Conservation (phyloP, 352 stramenopile genomes). For the Chrysophaeum taylorii region DNA sequence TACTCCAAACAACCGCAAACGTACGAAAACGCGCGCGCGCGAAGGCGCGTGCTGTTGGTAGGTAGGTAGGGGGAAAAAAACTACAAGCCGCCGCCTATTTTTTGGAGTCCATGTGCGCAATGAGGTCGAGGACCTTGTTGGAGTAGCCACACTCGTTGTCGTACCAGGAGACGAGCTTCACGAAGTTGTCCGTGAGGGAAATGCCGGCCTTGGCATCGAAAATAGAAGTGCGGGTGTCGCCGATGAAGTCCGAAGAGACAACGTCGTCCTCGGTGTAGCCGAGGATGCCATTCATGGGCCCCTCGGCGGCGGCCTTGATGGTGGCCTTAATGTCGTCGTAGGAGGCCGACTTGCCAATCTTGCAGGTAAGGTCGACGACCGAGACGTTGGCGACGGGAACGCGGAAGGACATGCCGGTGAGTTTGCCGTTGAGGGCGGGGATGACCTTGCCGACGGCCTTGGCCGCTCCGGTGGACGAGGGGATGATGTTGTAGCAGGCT, state of each 20-base stretch:
- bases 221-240: slow-evolving; percentile 68
- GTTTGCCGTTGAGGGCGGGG: slow-evolving; percentile 77
- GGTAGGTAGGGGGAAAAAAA: too few relatives aligned
- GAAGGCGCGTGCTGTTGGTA: too few relatives aligned
- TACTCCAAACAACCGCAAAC: too few relatives aligned
- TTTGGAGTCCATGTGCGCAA: slow-evolving; percentile 69
- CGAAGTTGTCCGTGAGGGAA: slow-evolving; percentile 82
- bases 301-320: slow-evolving; percentile 75
- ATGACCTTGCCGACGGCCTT: slow-evolving; percentile 84
- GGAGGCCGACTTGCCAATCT: slow-evolving; percentile 66
- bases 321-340: slow-evolving; percentile 76
- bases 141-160: slow-evolving; percentile 87
- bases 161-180: slow-evolving; percentile 89
- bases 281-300: slow-evolving; percentile 72
- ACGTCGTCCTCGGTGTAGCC: slow-evolving; percentile 80
- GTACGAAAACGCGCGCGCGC: too few relatives aligned
- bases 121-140: slow-evolving; percentile 71
- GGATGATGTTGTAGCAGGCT: slow-evolving; percentile 97
- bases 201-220: slow-evolving; percentile 88
- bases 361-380: slow-evolving; percentile 80
- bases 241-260: slow-evolving; percentile 78
- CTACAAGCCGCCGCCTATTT: too few relatives aligned
- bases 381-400: slow-evolving; percentile 84
- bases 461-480: slow-evolving; percentile 85
- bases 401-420: slow-evolving; percentile 88